Conservation (phyloP, 139 green algal species). For the Trebouxia sp. region DNA sequence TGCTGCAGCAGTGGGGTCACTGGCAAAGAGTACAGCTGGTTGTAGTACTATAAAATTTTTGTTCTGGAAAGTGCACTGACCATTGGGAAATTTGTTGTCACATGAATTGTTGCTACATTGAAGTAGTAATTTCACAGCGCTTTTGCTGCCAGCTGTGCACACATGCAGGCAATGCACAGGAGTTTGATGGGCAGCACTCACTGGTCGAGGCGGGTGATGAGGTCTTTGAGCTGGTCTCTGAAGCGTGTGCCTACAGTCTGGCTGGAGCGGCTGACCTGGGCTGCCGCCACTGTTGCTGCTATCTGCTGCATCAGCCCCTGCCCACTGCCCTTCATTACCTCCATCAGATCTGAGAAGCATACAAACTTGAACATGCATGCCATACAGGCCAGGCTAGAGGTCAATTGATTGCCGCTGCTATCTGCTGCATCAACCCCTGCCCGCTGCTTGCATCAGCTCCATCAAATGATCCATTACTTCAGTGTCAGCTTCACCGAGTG, state of each 20-base stretch:
- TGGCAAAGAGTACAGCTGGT: not conserved
- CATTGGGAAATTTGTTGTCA: not conserved
- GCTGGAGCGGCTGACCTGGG: slow-evolving; percentile 40
- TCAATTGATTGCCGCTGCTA: slow-evolving; percentile 36
- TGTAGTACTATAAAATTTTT: not conserved
- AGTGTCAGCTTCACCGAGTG: too few relatives aligned
- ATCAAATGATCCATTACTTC: too few relatives aligned
- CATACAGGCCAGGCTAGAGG: too few relatives aligned
- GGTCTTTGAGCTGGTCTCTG: slow-evolving; percentile 73
- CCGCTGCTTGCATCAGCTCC: too few relatives aligned
- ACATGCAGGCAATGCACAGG: not conserved
- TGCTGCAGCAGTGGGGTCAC: not conserved
- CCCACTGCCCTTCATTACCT: slow-evolving; percentile 62
- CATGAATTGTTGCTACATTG: not conserved
- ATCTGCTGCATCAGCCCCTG: slow-evolving; percentile 61
- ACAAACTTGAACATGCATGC: too few relatives aligned
- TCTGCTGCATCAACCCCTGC: not conserved
- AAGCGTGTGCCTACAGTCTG: slow-evolving; percentile 72
- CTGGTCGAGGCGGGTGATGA: slow-evolving; percentile 74
- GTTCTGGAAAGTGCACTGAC: not conserved
- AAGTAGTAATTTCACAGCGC: too few relatives aligned
- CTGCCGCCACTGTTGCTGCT: slow-evolving; percentile 56
- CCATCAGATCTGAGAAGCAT: slow-evolving; percentile 72
- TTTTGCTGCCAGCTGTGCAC: too few relatives aligned
- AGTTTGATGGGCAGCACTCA: not conserved